A percentile compares a stretch with the other conserved stretches of the same genome.
Evolutionary conservation across 2,329 filamentous ascomycete genomes (phyloP).

Genomic region (Paraconiothyrium sp.): DNA sequence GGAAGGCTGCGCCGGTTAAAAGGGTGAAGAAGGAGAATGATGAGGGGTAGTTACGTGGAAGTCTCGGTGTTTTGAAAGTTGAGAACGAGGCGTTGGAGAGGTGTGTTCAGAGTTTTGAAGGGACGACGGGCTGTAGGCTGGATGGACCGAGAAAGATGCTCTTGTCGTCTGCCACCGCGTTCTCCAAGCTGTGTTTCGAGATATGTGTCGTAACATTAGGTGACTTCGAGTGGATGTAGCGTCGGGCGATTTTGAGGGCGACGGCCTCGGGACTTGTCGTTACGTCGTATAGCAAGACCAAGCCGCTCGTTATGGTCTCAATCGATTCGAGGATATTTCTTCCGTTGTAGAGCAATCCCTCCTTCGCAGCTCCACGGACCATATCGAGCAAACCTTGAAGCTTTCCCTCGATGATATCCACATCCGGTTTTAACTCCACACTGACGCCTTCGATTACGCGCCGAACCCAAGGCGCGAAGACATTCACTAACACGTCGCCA

Average conservation of each 20-base stretch:
- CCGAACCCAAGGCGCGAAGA: slow-evolving; percentile 32
- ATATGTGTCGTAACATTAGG: not conserved
- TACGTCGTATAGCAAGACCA: slow-evolving; percentile 51
- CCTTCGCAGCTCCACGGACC: not conserved
- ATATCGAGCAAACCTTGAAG: not conserved
- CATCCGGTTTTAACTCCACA: not conserved
- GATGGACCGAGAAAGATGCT: not conserved
- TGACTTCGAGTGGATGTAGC: not conserved
- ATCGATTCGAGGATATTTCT: slow-evolving; percentile 39
- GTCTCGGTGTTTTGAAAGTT: not conserved
- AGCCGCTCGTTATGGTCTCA: slow-evolving; percentile 48
- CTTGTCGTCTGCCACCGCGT: not conserved
- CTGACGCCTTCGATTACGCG: slow-evolving; percentile 16
- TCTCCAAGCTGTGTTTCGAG: not conserved
- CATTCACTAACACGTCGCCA: slow-evolving; percentile 31
- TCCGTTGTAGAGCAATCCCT: slow-evolving; percentile 36
- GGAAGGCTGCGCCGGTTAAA: slow-evolving; percentile 35
- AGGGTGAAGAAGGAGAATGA: slow-evolving; percentile 28
- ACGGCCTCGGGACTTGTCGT: slow-evolving; percentile 42
- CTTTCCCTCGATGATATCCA: not conserved
- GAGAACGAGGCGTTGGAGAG: no score
- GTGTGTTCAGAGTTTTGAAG: not conserved
- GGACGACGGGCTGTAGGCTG: not conserved
- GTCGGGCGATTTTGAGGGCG: slow-evolving; percentile 33
- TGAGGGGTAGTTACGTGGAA: slow-evolving; percentile 1